Conservation (phyloP, 352 stramenopile species). For the Aphanomyces cochlioides region DNA sequence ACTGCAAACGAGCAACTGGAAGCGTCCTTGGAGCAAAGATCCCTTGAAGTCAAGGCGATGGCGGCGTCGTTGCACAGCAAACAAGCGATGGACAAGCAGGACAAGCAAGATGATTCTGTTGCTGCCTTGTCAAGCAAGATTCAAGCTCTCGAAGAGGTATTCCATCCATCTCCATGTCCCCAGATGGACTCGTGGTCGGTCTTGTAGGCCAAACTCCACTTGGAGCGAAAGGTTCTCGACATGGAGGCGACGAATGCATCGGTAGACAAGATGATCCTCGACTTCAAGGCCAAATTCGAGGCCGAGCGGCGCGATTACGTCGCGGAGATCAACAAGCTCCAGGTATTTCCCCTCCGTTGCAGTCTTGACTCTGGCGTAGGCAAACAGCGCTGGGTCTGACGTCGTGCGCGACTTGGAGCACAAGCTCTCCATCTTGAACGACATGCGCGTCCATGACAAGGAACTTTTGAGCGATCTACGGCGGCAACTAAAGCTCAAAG, state of each 20-base stretch:
- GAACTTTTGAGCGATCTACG: slow-evolving; percentile 53
- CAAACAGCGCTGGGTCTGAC: slow-evolving; percentile 1
- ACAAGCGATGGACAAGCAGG: not conserved
- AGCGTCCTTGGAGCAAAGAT: too few relatives aligned
- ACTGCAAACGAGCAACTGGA: not conserved
- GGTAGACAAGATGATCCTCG: slow-evolving; percentile 46
- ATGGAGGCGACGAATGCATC: slow-evolving; percentile 65
- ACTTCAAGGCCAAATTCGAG: slow-evolving; percentile 50
- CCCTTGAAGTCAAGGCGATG: not conserved
- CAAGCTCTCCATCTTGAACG: slow-evolving; percentile 61
- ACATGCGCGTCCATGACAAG: slow-evolving; percentile 61
- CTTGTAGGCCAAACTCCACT: not conserved
- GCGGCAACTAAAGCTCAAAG: slow-evolving; percentile 53
- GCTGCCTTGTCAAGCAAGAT: too few relatives aligned
- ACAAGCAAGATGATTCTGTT: not conserved
- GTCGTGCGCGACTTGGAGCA: slow-evolving; percentile 45
- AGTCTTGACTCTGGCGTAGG: too few relatives aligned
- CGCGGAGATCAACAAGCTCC: not conserved
- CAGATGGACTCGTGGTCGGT: too few relatives aligned
- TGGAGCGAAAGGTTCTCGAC: slow-evolving; percentile 68
- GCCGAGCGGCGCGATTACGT: slow-evolving; percentile 45
- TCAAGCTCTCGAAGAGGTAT: too few relatives aligned
- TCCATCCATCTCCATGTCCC: too few relatives aligned
- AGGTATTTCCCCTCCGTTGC: too few relatives aligned
- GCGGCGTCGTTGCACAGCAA: not conserved